Percentiles rank a stretch among this genome's conserved stretches.
Conservation (phyloP, 2,329 filamentous ascomycete genomes). For the Ceratocystiopsis minuta region DNA sequence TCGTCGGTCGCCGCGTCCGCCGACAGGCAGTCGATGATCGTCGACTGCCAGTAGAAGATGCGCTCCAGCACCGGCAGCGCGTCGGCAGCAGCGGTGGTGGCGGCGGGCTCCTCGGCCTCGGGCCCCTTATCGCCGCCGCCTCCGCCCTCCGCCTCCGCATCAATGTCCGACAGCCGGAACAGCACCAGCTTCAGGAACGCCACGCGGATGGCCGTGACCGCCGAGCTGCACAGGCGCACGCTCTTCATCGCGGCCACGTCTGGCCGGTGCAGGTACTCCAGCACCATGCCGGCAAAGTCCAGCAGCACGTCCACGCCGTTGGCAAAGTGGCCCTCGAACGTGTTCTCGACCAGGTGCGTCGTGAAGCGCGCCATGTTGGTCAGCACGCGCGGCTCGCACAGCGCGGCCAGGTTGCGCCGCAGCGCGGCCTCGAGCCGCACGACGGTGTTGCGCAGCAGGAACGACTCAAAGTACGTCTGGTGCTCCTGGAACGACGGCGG, state of each 20-base stretch:
- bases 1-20: slow-evolving; percentile 43
- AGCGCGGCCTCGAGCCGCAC: slow-evolving; percentile 52
- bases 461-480: slow-evolving; percentile 89
- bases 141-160: slow-evolving; percentile 28
- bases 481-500: slow-evolving; percentile 89
- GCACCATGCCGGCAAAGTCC: slow-evolving; percentile 66
- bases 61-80: slow-evolving; percentile 61
- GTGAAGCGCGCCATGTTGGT: slow-evolving; percentile 74
- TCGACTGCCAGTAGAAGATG: slow-evolving; percentile 88
- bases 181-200: slow-evolving; percentile 66
- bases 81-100: slow-evolving; percentile 25
- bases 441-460: slow-evolving; percentile 59
- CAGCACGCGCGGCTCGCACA: slow-evolving; percentile 67
- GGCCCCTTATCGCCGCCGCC: background rate
- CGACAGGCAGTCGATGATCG: slow-evolving; percentile 62
- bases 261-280: slow-evolving; percentile 78
- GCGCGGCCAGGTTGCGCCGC: slow-evolving; percentile 49
- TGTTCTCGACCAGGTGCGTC: slow-evolving; percentile 67
- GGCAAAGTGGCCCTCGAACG: slow-evolving; percentile 94
- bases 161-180: slow-evolving; percentile 66
- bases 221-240: slow-evolving; percentile 78
- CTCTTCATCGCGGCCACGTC: slow-evolving; percentile 68
- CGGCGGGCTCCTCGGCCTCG: no score
- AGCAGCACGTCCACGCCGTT: slow-evolving; percentile 68
- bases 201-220: slow-evolving; percentile 55